phyloP scores from a whole-genome alignment of 495 filamentous ascomycete genomes.

The Darksidea phi region DNA sequence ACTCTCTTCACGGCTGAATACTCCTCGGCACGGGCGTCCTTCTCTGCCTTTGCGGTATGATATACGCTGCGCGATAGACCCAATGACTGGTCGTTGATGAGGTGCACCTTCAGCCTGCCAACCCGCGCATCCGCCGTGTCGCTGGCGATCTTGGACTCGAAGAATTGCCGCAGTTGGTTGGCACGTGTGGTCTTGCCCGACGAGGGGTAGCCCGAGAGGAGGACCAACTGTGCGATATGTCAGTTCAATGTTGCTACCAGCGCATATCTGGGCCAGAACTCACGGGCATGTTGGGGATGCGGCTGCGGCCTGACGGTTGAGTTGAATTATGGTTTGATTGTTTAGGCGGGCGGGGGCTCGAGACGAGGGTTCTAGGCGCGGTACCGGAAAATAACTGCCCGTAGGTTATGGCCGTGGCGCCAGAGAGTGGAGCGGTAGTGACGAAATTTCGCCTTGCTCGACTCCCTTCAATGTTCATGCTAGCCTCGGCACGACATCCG shows the following conservation, averaged over 20 bases:
- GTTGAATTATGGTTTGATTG: no score
- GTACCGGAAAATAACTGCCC: no score
- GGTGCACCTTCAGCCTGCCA: conserved; percentile 60
- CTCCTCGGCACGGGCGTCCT: conserved; percentile 83
- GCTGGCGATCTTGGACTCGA: conserved; percentile 55
- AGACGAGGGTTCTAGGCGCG: no score
- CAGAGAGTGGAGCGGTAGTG: neutral
- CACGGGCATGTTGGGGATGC: conserved; percentile 19
- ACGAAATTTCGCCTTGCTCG: conserved; percentile 15
- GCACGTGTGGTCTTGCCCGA: conserved; percentile 92
- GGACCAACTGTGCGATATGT: conserved; percentile 67
- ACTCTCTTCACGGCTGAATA: conserved; percentile 83
- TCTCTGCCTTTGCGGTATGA: conserved; percentile 71
- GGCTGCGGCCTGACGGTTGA: no score
- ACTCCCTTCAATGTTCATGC: neutral
- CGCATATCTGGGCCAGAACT: conserved; percentile 1
- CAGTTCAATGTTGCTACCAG: neutral
- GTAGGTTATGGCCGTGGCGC: neutral
- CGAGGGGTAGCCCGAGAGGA: conserved; percentile 87
- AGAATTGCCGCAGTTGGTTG: conserved; percentile 67
- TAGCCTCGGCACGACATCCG: neutral
- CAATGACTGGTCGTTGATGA: conserved; percentile 67
- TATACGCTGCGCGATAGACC: conserved; percentile 62
- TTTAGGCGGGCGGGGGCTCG: no score
- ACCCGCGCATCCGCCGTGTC: conserved; percentile 48